Percentiles rank a stretch among this genome's conserved stretches.
phyloP scores from a whole-genome alignment of 148 eudicot genomes.

The Rhododendron kiyosumense region DNA sequence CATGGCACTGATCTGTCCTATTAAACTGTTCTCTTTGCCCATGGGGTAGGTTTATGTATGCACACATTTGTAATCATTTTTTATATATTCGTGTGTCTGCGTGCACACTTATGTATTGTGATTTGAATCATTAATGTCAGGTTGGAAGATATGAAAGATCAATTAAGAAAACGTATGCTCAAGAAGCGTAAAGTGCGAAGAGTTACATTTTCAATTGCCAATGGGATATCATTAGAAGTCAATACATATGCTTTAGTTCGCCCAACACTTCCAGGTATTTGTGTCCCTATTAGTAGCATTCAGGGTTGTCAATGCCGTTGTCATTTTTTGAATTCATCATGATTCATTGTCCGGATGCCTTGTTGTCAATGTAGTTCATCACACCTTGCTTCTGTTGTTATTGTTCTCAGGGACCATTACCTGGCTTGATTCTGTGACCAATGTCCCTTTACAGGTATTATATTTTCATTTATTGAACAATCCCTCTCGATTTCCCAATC shows the following conservation, averaged over 20 bases:
- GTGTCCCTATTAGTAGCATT: background rate
- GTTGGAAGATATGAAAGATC: conserved; percentile 77
- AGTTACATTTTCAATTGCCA: conserved; percentile 59
- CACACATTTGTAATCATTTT: background rate
- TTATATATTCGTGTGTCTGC: background rate
- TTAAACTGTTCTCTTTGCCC: background rate
- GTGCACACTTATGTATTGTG: background rate
- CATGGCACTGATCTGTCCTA: background rate
- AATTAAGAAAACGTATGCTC: conserved; percentile 76
- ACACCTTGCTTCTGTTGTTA: conserved; percentile 11
- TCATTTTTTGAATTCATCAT: background rate
- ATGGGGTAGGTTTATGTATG: background rate
- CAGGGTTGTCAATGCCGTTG: background rate
- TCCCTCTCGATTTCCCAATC: background rate
- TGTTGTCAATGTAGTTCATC: conserved; percentile 6
- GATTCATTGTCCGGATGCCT: background rate
- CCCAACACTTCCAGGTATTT: conserved; percentile 77
- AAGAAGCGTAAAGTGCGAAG: conserved; percentile 92
- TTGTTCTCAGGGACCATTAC: conserved; percentile 59
- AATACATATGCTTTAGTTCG: conserved; percentile 92
- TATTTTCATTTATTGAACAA: background rate
- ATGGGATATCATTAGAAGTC: conserved; percentile 74
- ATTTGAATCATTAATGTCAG: conserved; percentile 25
- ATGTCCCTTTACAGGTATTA: conserved; percentile 77
- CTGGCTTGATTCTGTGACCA: conserved; percentile 93